These are phyloP conservation scores for Apiotrichum porosum DNA, from an alignment of 1,284 basidiomycete species.

Conservation along the genomic window DNA sequence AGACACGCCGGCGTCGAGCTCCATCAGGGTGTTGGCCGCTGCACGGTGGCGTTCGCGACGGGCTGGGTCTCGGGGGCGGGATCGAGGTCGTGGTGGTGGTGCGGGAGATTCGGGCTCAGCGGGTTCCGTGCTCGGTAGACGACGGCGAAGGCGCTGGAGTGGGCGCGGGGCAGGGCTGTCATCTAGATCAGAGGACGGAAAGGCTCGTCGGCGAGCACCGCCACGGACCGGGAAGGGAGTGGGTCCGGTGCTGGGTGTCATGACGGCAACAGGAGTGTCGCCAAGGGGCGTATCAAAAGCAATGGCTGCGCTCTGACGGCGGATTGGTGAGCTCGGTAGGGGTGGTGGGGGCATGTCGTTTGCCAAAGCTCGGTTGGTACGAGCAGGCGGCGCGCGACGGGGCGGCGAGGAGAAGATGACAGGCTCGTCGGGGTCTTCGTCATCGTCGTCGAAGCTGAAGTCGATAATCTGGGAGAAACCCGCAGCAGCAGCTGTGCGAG, in stretches of 20 bases:
- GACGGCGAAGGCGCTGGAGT: slow-evolving; percentile 9
- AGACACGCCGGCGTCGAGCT: slow-evolving; percentile 37
- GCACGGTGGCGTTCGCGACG: too few relatives aligned
- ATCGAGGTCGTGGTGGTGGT: background rate
- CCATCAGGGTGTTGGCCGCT: slow-evolving; percentile 20
- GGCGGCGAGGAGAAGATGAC: too few relatives aligned
- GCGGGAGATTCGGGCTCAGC: too few relatives aligned
- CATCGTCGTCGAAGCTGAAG: slow-evolving; percentile 22
- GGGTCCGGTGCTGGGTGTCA: background rate
- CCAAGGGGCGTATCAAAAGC: slow-evolving; percentile 1
- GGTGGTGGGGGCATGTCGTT: slow-evolving; percentile 11
- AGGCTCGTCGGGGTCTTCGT: slow-evolving; percentile 7
- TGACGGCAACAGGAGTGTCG: background rate
- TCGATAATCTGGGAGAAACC: slow-evolving; percentile 45
- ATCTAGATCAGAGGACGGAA: background rate
- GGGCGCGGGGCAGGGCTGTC: slow-evolving; percentile 6
- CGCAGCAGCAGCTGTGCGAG: slow-evolving; percentile 32
- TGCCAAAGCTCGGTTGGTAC: too few relatives aligned
- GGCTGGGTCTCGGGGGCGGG: background rate
- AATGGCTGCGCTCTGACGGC: background rate
- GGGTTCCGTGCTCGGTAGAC: background rate
- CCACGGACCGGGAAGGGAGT: slow-evolving; percentile 9
- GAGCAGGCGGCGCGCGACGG: too few relatives aligned
- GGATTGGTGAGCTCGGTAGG: slow-evolving; percentile 1
- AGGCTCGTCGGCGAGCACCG: background rate